Conservation (phyloP, 139 green algal genomes). For the Trebouxia sp. region DNA sequence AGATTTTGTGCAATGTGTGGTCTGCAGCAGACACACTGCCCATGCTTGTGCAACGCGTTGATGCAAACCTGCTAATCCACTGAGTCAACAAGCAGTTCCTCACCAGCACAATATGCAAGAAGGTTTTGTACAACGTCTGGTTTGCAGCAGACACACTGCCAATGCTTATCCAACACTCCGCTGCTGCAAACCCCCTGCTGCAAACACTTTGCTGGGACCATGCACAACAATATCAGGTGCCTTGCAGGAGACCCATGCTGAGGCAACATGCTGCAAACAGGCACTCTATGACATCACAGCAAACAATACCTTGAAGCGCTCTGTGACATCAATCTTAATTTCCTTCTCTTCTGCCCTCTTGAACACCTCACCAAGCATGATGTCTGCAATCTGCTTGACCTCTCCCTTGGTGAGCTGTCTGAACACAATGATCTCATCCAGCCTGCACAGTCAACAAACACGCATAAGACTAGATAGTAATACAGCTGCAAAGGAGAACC, state of each 20-base stretch:
- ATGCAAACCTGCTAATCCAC: too few species aligned
- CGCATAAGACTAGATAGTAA: too few species aligned
- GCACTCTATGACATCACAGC: background rate
- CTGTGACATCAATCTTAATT: conserved; percentile 94
- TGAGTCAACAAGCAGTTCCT: too few species aligned
- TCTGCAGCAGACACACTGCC: too few species aligned
- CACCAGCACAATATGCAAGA: too few species aligned
- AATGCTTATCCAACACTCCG: background rate
- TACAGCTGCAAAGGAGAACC: too few species aligned
- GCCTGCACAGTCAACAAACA: conserved; percentile 31
- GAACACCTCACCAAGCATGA: conserved; percentile 97
- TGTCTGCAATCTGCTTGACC: conserved; percentile 98
- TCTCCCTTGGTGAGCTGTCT: conserved; percentile 97
- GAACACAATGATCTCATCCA: conserved; percentile 99
- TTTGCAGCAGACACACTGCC: too few species aligned
- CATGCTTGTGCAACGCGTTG: too few species aligned
- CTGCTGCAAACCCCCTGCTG: background rate
- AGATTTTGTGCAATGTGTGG: too few species aligned
- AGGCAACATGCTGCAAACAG: background rate
- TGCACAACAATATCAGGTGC: too few species aligned
- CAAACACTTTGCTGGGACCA: background rate
- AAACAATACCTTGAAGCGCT: conserved; percentile 58
- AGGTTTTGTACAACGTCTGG: too few species aligned
- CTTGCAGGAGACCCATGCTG: too few species aligned
- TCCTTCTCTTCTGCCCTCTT: conserved; percentile 91